Evolutionary conservation across 306 rosid species (phyloP).

Genomic region (Trifolium repens): DNA sequence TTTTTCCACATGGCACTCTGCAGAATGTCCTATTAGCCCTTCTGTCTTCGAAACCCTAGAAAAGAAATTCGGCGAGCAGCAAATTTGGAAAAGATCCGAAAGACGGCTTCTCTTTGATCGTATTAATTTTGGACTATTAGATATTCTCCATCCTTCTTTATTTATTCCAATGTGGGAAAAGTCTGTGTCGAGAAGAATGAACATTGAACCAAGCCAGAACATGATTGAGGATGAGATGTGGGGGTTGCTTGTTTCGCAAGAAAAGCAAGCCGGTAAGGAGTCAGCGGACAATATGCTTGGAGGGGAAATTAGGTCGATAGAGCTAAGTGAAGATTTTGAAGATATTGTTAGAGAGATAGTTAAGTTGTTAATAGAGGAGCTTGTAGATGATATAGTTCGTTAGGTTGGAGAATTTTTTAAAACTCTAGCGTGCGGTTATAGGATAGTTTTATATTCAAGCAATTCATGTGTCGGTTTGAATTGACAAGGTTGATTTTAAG

Average conservation of each 20-base stretch:
- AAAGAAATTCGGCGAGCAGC: constrained; percentile 79
- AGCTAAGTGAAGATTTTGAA: constrained; percentile 67
- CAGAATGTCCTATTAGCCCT: constrained; percentile 68
- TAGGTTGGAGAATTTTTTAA: constrained; percentile 52
- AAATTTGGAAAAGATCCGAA: constrained; percentile 75
- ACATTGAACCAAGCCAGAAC: constrained; percentile 42
- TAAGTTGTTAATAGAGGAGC: constrained; percentile 65
- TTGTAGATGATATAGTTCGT: constrained; percentile 61
- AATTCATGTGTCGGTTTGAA: constrained; percentile 41
- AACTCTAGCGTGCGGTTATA: constrained; percentile 27
- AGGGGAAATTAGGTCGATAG: constrained; percentile 63
- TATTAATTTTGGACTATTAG: constrained; percentile 60
- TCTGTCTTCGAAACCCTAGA: constrained; percentile 67
- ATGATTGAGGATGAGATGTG: constrained; percentile 78
- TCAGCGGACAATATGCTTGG: constrained; percentile 47
- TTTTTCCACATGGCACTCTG: constrained; percentile 53
- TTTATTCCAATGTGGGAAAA: constrained; percentile 60
- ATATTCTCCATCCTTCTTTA: constrained; percentile 59
- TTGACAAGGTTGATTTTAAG: constrained; percentile 49
- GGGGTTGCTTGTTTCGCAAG: constrained; percentile 62
- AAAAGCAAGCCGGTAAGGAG: constrained; percentile 56
- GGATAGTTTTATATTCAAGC: constrained; percentile 15
- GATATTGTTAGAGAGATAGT: constrained; percentile 67
- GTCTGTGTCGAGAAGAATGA: constrained; percentile 62
- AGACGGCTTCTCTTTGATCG: constrained; percentile 82